Evolutionary conservation across 805 yeast species (phyloP), one percentile per base, ranked within the genome.

Genomic region (Nakazawaea molendinolei): DNA sequence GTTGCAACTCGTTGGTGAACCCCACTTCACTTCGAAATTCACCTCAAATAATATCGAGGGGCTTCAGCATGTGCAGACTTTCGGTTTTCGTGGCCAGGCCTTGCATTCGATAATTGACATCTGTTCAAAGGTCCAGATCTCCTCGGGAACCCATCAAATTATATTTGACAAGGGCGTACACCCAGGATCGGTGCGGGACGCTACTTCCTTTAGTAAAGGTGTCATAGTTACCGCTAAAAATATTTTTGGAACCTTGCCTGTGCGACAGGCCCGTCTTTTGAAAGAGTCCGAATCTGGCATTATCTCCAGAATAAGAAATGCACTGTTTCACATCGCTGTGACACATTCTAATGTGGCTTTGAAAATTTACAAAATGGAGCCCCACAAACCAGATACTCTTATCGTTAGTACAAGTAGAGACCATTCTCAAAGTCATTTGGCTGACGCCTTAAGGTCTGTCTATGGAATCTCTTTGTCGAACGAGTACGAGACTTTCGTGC

Each of bases 11-110:
- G 49, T 82, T 1, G 86, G 82, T 0, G 33, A 43, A 10, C 55
- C 66, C 14, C 61, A 72, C 47, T 58, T 57, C 38, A 80, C 90
- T 0, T 78, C 89, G 0, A 84, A 80, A 46, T 29, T 73, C 3
- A 5, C 7, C 5, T 25, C 30, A 5, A 3, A 20, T 4, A 33
- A 40, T 1, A 46, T 67, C 21, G 55, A 55, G 1, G 73, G 67
- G 15, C 47, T 80, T 23, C 49, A 46, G 10, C 13, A 33, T 0
- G 52, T 69, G 3, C 34, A 36, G 1, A 71, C 80, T 0, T 71
- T 66, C 44, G 95, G 95, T 1, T 83, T 78, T 49, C 65, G 84
- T 33, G 95, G 95, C 1, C 83, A 79, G 45, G 82, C 92, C 0
- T 45, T 86, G 13, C 60, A 65, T 35, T 66, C 79, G 1, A 57